Evolutionary conservation across 768 basidiomycete genomes (phyloP).

Genomic region (Naganishia onofrii): DNA sequence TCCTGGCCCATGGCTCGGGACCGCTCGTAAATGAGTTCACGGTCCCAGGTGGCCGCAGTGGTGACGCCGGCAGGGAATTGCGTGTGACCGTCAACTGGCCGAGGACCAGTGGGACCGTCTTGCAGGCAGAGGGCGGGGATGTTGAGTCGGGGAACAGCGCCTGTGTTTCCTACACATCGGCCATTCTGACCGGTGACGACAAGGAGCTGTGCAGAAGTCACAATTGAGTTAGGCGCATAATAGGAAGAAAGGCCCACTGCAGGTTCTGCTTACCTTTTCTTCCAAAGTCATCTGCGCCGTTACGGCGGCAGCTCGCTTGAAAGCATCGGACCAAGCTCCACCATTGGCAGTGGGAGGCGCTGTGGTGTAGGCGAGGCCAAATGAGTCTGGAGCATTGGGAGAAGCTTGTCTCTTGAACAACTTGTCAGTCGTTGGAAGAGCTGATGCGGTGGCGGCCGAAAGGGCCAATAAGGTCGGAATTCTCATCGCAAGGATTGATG

Average conservation of each 20-base stretch:
- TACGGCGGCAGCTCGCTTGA: conserved; percentile 27
- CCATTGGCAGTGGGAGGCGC: conserved; percentile 35
- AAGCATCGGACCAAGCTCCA: conserved; percentile 37
- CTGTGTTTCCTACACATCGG: conserved; percentile 46
- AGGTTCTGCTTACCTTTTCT: conserved; percentile 41
- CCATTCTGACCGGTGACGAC: conserved; percentile 42
- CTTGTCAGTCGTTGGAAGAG: conserved; percentile 5
- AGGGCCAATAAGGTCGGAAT: conserved; percentile 15
- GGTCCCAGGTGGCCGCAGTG: conserved; percentile 60
- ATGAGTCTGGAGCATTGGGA: conserved; percentile 2
- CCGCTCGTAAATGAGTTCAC: conserved; percentile 70
- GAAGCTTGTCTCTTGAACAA: conserved; percentile 19
- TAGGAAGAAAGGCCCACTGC: background rate
- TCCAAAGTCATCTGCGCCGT: conserved; percentile 44
- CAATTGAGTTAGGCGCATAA: background rate
- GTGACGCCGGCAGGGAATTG: conserved; percentile 49
- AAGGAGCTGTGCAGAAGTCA: background rate
- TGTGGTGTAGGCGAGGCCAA: conserved; percentile 26
- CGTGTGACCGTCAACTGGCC: conserved; percentile 45
- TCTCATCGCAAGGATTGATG: background rate
- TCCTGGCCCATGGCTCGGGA: conserved; percentile 77
- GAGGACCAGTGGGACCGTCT: conserved; percentile 41
- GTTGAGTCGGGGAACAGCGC: conserved; percentile 43
- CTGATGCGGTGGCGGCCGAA: conserved; percentile 9
- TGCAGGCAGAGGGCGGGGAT: conserved; percentile 34